A percentile compares a stretch with the other conserved stretches of the same genome.
Conservation (phyloP, 768 basidiomycete species). For the Tricholomella constricta region DNA sequence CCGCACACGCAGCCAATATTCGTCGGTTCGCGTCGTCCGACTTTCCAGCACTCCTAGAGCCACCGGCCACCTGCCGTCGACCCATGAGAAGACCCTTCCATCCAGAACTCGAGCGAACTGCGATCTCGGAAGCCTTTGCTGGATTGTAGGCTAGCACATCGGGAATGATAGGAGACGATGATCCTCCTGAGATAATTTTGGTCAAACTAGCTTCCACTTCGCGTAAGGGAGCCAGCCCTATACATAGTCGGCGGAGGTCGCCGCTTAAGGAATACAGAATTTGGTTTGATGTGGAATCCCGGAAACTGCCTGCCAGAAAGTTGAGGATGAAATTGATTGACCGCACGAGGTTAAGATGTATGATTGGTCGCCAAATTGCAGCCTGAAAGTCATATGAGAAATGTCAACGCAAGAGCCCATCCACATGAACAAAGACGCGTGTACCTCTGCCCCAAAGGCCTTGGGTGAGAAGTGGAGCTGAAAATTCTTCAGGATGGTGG, state of each 20-base stretch:
- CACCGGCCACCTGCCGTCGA: slow-evolving; percentile 28
- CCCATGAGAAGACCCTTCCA: slow-evolving; percentile 52
- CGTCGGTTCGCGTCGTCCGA: slow-evolving; percentile 44
- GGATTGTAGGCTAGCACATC: slow-evolving; percentile 33
- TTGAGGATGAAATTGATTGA: slow-evolving; percentile 43
- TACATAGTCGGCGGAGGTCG: slow-evolving; percentile 46
- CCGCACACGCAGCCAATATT: slow-evolving; percentile 53
- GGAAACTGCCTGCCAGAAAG: slow-evolving; percentile 24
- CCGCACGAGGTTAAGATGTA: slow-evolving; percentile 69
- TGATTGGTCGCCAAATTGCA: slow-evolving; percentile 63
- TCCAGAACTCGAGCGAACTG: slow-evolving; percentile 46
- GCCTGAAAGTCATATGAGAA: slow-evolving; percentile 26
- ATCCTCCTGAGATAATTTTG: slow-evolving; percentile 39
- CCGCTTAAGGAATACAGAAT: slow-evolving; percentile 28
- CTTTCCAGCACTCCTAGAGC: slow-evolving; percentile 12
- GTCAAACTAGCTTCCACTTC: slow-evolving; percentile 56
- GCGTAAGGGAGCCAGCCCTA: slow-evolving; percentile 55
- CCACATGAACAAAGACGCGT: background rate
- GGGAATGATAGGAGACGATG: slow-evolving; percentile 11
- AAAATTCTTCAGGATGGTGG: slow-evolving; percentile 67
- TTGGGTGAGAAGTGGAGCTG: slow-evolving; percentile 62
- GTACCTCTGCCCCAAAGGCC: slow-evolving; percentile 56
- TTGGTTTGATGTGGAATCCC: slow-evolving; percentile 20
- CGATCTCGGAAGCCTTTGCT: slow-evolving; percentile 45
- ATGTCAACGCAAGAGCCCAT: background rate